Evolutionary conservation across 1,284 basidiomycete genomes (phyloP).

Genomic region (Vanrija humicola): DNA sequence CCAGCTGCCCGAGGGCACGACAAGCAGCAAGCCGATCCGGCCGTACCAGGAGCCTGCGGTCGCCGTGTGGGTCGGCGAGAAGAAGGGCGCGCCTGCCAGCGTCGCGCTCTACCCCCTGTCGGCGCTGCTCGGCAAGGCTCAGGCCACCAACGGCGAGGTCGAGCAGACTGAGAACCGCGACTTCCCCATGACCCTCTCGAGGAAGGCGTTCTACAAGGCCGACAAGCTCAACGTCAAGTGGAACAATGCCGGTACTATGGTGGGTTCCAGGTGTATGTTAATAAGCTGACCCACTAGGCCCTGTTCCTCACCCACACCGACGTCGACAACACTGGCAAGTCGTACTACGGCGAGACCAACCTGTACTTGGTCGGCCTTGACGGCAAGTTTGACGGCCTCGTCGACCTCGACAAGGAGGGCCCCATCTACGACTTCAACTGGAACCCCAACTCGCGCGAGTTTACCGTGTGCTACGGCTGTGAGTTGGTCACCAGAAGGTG

Average conservation of each 20-base stretch:
- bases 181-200: slow-evolving; percentile 48
- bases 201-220: slow-evolving; percentile 93
- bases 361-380: slow-evolving; percentile 89
- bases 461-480: slow-evolving; percentile 94
- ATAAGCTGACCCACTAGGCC: slow-evolving; percentile 55
- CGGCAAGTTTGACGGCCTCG: slow-evolving; percentile 91
- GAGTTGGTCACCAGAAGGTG: slow-evolving; percentile 51
- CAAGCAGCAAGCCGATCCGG: slow-evolving; percentile 28
- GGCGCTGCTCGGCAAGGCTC: slow-evolving; percentile 51
- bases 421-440: slow-evolving; percentile 95
- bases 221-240: slow-evolving; percentile 93
- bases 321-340: slow-evolving; percentile 94
- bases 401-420: slow-evolving; percentile 92
- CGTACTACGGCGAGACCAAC: slow-evolving; percentile 96
- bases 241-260: slow-evolving; percentile 76
- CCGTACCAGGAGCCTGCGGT: slow-evolving; percentile 50
- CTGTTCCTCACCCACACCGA: slow-evolving; percentile 91
- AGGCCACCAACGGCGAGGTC: slow-evolving; percentile 50
- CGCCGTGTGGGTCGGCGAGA: slow-evolving; percentile 88
- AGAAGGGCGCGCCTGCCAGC: slow-evolving; percentile 91
- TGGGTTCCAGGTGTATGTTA: slow-evolving; percentile 24
- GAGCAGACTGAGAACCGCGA: slow-evolving; percentile 56
- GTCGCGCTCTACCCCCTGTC: slow-evolving; percentile 78
- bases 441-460: slow-evolving; percentile 97
- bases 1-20: slow-evolving; percentile 29